Conservation (phyloP, 2,329 filamentous ascomycete genomes). For the Pyrenophora teres region DNA sequence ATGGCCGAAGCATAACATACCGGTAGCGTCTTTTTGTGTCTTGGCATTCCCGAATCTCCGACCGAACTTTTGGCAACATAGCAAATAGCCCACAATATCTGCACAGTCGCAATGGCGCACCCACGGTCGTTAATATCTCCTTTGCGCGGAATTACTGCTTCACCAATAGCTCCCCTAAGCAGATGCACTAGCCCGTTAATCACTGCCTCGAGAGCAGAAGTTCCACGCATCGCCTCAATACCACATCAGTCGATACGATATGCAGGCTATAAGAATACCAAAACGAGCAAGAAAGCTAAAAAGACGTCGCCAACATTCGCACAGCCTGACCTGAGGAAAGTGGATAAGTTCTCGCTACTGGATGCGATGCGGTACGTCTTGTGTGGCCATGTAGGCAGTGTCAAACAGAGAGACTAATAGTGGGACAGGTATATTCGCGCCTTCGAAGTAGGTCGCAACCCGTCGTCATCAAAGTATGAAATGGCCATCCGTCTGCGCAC, state of each 20-base stretch:
- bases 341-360: constrained; percentile 77
- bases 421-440: constrained; percentile 81
- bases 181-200: constrained; percentile 30
- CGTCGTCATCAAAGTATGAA: constrained; percentile 82
- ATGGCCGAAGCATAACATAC: too few relatives aligned
- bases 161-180: constrained; percentile 36
- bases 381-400: not conserved
- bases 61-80: constrained; percentile 30
- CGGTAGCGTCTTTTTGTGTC: constrained; percentile 5
- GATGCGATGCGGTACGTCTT: constrained; percentile 83
- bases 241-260: constrained; percentile 48
- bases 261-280: constrained; percentile 35
- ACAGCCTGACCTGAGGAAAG: constrained; percentile 64
- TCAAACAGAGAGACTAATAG: not conserved
- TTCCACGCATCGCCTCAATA: constrained; percentile 32
- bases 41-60: constrained; percentile 34
- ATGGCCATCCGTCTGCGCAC: constrained; percentile 81
- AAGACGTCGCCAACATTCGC: constrained; percentile 71
- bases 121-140: constrained; percentile 41
- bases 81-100: constrained; percentile 10
- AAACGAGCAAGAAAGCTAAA: constrained; percentile 54
- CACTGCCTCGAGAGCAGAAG: constrained; percentile 20
- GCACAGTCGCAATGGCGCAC: constrained; percentile 39
- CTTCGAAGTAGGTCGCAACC: constrained; percentile 82
- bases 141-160: constrained; percentile 35